A percentile compares a stretch with the other conserved stretches of the same genome.
These are phyloP conservation scores for Saprolegnia parasitica DNA, from an alignment of 352 stramenopile genomes.

Conservation along the genomic window DNA sequence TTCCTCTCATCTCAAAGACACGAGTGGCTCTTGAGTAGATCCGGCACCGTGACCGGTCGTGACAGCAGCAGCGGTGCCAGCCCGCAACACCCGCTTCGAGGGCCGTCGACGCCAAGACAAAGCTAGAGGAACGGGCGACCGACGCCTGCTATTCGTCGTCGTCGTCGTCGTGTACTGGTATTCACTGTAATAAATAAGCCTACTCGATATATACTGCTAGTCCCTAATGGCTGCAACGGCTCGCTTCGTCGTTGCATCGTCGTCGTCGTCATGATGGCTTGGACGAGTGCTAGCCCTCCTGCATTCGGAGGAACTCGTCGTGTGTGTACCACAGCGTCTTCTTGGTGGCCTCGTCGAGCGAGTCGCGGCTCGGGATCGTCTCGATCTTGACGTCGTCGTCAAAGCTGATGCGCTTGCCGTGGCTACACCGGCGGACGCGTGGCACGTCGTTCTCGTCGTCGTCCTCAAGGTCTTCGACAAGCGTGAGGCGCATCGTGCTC, in stretches of 20 bases:
- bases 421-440: slow-evolving; percentile 53
- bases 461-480: slow-evolving; percentile 43
- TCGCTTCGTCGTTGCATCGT: neutral
- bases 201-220: neutral
- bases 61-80: neutral
- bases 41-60: neutral
- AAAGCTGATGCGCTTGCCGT: slow-evolving; percentile 75
- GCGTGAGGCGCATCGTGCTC: slow-evolving; percentile 4
- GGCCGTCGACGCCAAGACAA: too few relatives aligned
- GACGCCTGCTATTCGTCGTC: neutral
- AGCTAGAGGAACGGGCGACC: too few relatives aligned
- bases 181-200: slow-evolving; percentile 23
- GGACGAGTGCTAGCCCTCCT: slow-evolving; percentile 3
- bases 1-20: neutral
- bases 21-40: neutral
- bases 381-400: slow-evolving; percentile 64
- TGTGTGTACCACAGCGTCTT: slow-evolving; percentile 66
- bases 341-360: slow-evolving; percentile 76
- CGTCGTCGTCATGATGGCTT: too few relatives aligned
- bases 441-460: slow-evolving; percentile 34
- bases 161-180: neutral
- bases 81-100: neutral
- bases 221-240: neutral
- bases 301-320: slow-evolving; percentile 58
- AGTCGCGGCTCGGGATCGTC: slow-evolving; percentile 60